Base-by-base conservation (phyloP, 1,139 yeast genomes). In the Taphrina flavorubra region DNA sequence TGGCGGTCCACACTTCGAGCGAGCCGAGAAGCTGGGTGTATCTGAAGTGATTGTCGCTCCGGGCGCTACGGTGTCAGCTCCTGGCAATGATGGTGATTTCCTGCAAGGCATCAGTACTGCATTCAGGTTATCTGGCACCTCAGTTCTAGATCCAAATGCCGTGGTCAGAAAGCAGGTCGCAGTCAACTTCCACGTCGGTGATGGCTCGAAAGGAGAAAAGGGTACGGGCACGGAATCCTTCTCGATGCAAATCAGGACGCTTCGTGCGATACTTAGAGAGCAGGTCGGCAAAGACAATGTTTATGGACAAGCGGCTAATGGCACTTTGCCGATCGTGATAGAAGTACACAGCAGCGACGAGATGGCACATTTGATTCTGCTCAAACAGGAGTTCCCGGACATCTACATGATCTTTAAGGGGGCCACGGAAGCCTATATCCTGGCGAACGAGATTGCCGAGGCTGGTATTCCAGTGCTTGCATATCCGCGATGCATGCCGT, bases 101-200 rank as follows among this genome's bases (percentile, higher is more conserved):
- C 25, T 60, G 57, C 57, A 60, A 40, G 65, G 65, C 11, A 40
- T 60, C 44, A 49, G 57, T 25, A 44, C 49, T 16, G 65, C 56
- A 6, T 60, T 60, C 65, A 39, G 34, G 36, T 7, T 40, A 5
- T 20, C 49, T 7, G 65, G 47, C 34, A 49, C 25, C 4, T 49
- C 57, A 3, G 37, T 60, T 2, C 65, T 60, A 0, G 65, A 60
- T 16, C 34, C 25, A 14, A 18, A 49, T 6, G 65, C 65, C 18
- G 37, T 60, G 10, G 39, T 49, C 14, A 47, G 49, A 36, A 51
- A 49, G 25, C 49, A 60, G 49, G 65, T 40, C 37, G 65, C 65
- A 6, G 16, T 60, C 25, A 44, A 60, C 49, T 60, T 60, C 25
- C 25, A 25, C 18, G 37, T 60, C 47, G 65, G 65, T 4, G 42